These are phyloP conservation scores for Fusarium acutatum DNA, from an alignment of 2,329 filamentous ascomycete genomes.

Conservation along the genomic window DNA sequence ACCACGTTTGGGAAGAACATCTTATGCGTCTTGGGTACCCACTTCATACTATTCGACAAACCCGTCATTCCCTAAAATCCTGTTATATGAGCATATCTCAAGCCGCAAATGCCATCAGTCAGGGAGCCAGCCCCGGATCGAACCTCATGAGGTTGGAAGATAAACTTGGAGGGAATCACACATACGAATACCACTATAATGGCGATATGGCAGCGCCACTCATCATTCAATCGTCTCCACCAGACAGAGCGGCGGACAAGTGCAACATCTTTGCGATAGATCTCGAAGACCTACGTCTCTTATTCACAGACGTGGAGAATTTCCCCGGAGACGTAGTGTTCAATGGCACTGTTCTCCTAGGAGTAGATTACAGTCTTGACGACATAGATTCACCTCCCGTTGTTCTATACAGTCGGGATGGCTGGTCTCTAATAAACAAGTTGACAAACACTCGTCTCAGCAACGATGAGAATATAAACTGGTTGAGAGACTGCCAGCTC, in stretches of 20 bases:
- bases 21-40: conserved; percentile 10
- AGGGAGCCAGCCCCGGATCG: background rate
- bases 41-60: background rate
- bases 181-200: background rate
- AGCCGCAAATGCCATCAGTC: background rate
- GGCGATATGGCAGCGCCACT: background rate
- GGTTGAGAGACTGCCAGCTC: background rate
- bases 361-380: too few relatives aligned
- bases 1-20: background rate
- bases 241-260: too few relatives aligned
- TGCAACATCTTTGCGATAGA: background rate
- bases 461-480: background rate
- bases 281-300: background rate
- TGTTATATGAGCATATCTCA: conserved; percentile 2
- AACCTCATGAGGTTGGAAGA: background rate
- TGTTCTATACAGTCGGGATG: background rate
- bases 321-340: background rate
- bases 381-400: background rate
- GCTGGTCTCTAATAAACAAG: background rate
- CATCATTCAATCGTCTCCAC: background rate
- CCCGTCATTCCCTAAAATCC: background rate
- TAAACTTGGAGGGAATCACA: background rate
- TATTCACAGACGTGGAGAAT: background rate
- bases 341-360: background rate
- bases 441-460: background rate